Evolutionary conservation across 441 rosid genomes (phyloP), one percentile per base, ranked within the genome.

Genomic region (Brassica hybrid): DNA sequence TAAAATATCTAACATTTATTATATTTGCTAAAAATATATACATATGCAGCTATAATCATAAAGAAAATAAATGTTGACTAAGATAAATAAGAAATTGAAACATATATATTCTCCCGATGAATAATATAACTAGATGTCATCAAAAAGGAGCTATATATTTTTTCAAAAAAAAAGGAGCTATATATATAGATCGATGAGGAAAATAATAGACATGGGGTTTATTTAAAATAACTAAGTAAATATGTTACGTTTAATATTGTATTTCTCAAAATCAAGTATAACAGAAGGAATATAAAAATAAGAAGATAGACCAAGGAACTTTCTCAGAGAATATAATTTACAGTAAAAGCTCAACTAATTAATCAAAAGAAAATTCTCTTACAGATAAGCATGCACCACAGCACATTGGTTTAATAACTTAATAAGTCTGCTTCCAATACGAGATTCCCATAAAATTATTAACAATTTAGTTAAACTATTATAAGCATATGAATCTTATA

Each of bases 341-440:
- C 64, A 75, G 58, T n/a, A 16, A 11, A 73, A 45, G 30, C 17
- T 69, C 62, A 69, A 30, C 17, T 57, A 21, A 74, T 5, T 69
- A 74, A 69, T 65, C 48, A 79, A 79, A 79, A 74, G 71, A 27
- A 74, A 74, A 65, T 69, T 73, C 75, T 56, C 76, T 64, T 74
- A 69, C 75, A 79, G 82, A 79, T 79, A 79, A 75, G 82, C 79
- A 75, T 64, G 82, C 79, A 75, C 65, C 57, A 57, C 68, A 64
- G 58, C 76, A 48, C 79, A 79, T 32, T 71, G 70, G 69, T 60
- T 65, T 34, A 75, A 65, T 65, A 70, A 59, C 69, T 64, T 75
- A 65, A 65, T 59, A 45, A 58, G 23, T 45, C 57, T 70, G 23
- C 71, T 75, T 36, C 60, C 69, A 75, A 71, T 50, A 65, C 54